Evolutionary conservation across 2,329 filamentous ascomycete genomes (phyloP), one percentile per base, ranked within the genome.

Genomic region (Polytolypa hystricis): DNA sequence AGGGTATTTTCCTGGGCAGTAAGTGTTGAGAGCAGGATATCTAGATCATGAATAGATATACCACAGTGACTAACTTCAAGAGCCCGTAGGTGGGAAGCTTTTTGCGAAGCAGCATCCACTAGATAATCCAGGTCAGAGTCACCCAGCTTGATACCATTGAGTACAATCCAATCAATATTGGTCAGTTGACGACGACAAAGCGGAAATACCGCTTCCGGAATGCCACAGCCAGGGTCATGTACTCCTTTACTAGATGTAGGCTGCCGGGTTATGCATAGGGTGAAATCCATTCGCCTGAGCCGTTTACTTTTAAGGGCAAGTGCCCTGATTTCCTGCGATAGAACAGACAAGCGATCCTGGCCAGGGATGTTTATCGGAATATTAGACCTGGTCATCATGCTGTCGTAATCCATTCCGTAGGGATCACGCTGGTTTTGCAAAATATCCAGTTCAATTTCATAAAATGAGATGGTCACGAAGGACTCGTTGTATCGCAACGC

Each of bases 401-500:
- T 76, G 35, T 81, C 72, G 47, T 74, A 67, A 48, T 84, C 79
- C 6, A 61, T 58, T 0, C 77, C 79, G 53, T 73, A 68, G 1
- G 60, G 50, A 51, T 84, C 79, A 38, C 68, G 64, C 16, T 77
- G 51, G 10, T 71, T 69, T 45, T 81, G 77, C n/a, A 84, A 56
- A 19, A 64, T 59, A 50, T 82, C 77, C n/a, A 84, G 58, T 43
- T 68, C 70, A 31, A 82, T 69, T 26, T 71, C 70, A 18, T 69
- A 70, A 49, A 84, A 83, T 0, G 79, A 83, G 15, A 84, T 75
- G 1, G 75, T 74, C 18, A 64, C 64, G 53, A 83, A 84, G 1
- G 67, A 71, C 48, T 83, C 77, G 49, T 84, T 83, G 55, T 81
- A 84, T 27, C 80, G 71, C 36, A 84, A 55, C 7, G 79, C 69